Evolutionary conservation across 2,329 filamentous ascomycete genomes (phyloP).

Genomic region (Cadophora sp.): DNA sequence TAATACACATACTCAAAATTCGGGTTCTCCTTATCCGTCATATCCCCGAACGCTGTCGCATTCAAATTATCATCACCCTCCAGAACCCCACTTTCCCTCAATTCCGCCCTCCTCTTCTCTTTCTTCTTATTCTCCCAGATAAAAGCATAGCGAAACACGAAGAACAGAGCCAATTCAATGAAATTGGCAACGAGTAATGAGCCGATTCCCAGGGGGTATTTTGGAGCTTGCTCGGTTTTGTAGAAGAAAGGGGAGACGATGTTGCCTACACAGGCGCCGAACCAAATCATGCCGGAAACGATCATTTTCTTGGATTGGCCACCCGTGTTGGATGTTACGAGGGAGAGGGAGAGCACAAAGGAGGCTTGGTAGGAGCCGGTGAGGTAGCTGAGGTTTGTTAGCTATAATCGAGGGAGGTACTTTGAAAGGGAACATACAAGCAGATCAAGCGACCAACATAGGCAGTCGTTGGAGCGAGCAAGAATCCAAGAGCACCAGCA

Average conservation of each 20-base stretch:
- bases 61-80: constrained; percentile 6
- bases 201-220: background rate
- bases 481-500: background rate
- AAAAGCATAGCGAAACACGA: constrained; percentile 6
- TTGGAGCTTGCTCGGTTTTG: background rate
- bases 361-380: constrained; percentile 8
- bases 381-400: background rate
- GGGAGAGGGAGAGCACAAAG: background rate
- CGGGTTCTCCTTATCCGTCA: constrained; percentile 15
- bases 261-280: constrained; percentile 1
- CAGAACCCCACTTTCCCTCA: background rate
- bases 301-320: constrained; percentile 15
- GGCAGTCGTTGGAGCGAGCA: background rate
- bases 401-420: background rate
- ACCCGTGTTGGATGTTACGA: background rate
- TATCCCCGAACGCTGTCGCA: constrained; percentile 9
- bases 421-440: constrained; percentile 4
- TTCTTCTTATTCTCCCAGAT: constrained; percentile 15
- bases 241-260: constrained; percentile 5
- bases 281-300: constrained; percentile 4
- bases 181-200: constrained; percentile 5
- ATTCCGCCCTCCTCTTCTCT: background rate
- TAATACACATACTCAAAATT: constrained; percentile 13
- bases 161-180: constrained; percentile 1
- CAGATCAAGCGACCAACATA: constrained; percentile 12